Base-by-base conservation (phyloP, 768 basidiomycete species). In the Saitozyma sp. region DNA sequence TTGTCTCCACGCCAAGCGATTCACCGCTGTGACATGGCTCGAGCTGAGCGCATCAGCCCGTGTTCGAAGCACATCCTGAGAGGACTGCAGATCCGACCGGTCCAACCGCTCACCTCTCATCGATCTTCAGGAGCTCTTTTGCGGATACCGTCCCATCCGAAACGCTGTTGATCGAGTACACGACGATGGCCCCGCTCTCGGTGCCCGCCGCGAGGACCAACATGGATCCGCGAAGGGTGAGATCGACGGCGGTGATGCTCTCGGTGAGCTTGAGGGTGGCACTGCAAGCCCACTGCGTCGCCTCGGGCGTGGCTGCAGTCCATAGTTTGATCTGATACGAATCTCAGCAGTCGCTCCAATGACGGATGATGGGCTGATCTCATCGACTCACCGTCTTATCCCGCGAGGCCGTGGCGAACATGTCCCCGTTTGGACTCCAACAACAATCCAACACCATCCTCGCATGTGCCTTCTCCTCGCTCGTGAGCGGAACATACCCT, bases 371-470 rank as follows among this genome's bases (percentile, higher is more conserved):
- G 58, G 5, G 29, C 29, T 29, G n/a, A 29, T 29, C 29, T 29
- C 6, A 5, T n/a, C 5, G 48, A 67, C 85, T 59, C 67, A 91
- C 94, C 13, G 90, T 91, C 81, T 95, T 98, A 80, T 99, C 96
- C 49, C 96, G 85, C 3, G 94, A 93, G 1, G 91, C 94, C 2
- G 96, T 98, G 10, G 87, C 93, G 73, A 99, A 99, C 14, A 88
- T 72, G 68, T 87, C 84, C 8, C 87, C 86, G 67, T 91, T 88
- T 1, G 80, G 73, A 1, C 89, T 84, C 92, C 94, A 99, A 13
- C 87, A 86, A 71, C 90, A 91, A 76, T 98, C 96, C 92, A 96
- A 94, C 42, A 99, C 89, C 71, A 99, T 96, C 45, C 96, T 85
- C 1, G 85, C 85, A 78, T 98, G 96, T 0, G 91, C 87, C 80